These are phyloP conservation scores for Suillus ampliporus DNA, from an alignment of 768 basidiomycete genomes.

Conservation along the genomic window DNA sequence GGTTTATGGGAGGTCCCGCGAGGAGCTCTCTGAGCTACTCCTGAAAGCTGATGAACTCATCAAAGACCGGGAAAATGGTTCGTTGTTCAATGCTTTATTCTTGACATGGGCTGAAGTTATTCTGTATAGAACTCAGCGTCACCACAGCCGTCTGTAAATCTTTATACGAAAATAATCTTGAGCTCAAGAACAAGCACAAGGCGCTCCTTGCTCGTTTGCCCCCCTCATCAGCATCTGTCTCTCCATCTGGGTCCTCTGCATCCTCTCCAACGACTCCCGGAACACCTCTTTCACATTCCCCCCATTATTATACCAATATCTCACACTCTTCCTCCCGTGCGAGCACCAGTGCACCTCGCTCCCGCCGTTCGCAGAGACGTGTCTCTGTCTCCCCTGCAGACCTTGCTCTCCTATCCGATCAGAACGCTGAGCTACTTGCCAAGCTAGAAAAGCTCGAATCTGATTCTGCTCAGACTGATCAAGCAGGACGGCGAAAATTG, in stretches of 20 bases:
- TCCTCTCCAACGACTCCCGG: slow-evolving; percentile 34
- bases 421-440: slow-evolving; percentile 79
- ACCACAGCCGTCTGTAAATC: slow-evolving; percentile 73
- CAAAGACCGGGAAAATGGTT: slow-evolving; percentile 77
- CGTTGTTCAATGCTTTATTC: slow-evolving; percentile 30
- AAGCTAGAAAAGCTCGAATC: slow-evolving; percentile 79
- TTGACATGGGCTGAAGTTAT: slow-evolving; percentile 11
- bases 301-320: slow-evolving; percentile 38
- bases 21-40: slow-evolving; percentile 73
- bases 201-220: slow-evolving; percentile 71
- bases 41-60: slow-evolving; percentile 77
- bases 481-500: slow-evolving; percentile 69
- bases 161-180: slow-evolving; percentile 70
- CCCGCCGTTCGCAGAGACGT: slow-evolving; percentile 38
- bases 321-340: slow-evolving; percentile 28
- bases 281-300: slow-evolving; percentile 38
- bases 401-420: slow-evolving; percentile 74
- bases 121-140: slow-evolving; percentile 61
- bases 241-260: slow-evolving; percentile 28
- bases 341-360: slow-evolving; percentile 25
- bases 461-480: slow-evolving; percentile 70
- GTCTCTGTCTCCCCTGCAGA: slow-evolving; percentile 73
- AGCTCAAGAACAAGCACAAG: slow-evolving; percentile 74
- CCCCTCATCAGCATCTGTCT: slow-evolving; percentile 45
- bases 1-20: slow-evolving; percentile 68